Evolutionary conservation across 2,329 filamentous ascomycete genomes (phyloP).

Genomic region (Rhinocladiella mackenziei): DNA sequence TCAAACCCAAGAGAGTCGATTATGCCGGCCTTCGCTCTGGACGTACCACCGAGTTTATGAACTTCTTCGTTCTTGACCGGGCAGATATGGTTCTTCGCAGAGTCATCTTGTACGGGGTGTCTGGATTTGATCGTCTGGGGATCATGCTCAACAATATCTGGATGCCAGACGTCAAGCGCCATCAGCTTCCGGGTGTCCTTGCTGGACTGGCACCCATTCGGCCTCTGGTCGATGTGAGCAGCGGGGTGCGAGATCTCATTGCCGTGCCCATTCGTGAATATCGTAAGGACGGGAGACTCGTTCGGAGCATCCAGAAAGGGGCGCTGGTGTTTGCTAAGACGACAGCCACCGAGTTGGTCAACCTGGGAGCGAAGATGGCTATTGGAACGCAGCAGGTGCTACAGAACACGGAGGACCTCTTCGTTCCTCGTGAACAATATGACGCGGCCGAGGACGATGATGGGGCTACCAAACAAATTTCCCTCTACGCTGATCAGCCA

Average conservation of each 20-base stretch:
- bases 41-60: constrained; percentile 97
- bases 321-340: constrained; percentile 86
- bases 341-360: constrained; percentile 89
- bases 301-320: constrained; percentile 88
- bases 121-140: constrained; percentile 84
- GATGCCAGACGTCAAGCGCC: constrained; percentile 86
- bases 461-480: constrained; percentile 73
- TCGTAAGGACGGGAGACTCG: constrained; percentile 84
- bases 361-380: constrained; percentile 87
- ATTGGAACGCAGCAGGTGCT: constrained; percentile 93
- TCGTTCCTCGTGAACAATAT: constrained; percentile 48
- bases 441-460: constrained; percentile 61
- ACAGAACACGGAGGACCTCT: constrained; percentile 78
- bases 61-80: constrained; percentile 88
- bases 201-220: constrained; percentile 87
- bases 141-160: constrained; percentile 91
- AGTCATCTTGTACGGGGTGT: constrained; percentile 87
- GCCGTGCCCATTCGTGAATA: constrained; percentile 91
- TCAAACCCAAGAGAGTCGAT: constrained; percentile 97
- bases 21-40: constrained; percentile 89
- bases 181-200: constrained; percentile 83
- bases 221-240: constrained; percentile 84
- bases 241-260: constrained; percentile 78
- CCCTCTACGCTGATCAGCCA: constrained; percentile 90
- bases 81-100: constrained; percentile 81